These are phyloP conservation scores for Vaccinium macrocarpon DNA, from an alignment of 148 eudicot genomes.

Conservation along the genomic window DNA sequence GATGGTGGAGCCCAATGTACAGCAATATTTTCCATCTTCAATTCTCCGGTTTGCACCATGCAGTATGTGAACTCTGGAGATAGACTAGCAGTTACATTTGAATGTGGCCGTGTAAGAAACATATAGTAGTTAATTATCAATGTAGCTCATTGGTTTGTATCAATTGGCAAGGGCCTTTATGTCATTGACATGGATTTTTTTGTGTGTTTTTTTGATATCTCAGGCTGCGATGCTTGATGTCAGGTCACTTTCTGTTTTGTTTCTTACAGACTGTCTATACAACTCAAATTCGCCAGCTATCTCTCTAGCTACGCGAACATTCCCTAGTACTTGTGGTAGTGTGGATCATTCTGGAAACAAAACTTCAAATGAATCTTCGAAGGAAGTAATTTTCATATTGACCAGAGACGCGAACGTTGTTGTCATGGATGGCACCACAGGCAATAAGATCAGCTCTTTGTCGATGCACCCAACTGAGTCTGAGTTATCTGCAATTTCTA, in stretches of 20 bases:
- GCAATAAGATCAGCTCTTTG: conserved; percentile 52
- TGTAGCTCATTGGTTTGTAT: background rate
- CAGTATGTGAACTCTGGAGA: conserved; percentile 52
- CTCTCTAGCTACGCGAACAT: conserved; percentile 46
- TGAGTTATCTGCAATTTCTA: conserved; percentile 58
- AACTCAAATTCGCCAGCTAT: conserved; percentile 50
- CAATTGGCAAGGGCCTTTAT: background rate
- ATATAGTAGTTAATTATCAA: background rate
- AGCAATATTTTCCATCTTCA: conserved; percentile 55
- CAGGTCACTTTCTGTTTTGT: conserved; percentile 55
- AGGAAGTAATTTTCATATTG: conserved; percentile 50
- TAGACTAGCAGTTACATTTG: conserved; percentile 74
- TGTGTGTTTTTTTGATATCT: conserved; percentile 20
- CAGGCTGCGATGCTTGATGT: conserved; percentile 81
- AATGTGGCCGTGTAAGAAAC: conserved; percentile 65
- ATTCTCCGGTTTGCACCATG: conserved; percentile 65
- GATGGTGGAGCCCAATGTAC: conserved; percentile 45
- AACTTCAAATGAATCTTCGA: conserved; percentile 31
- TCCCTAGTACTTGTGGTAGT: conserved; percentile 27
- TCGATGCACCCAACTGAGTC: conserved; percentile 34
- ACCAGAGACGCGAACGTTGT: conserved; percentile 51
- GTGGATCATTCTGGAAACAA: conserved; percentile 37
- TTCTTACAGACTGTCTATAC: conserved; percentile 51
- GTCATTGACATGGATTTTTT: conserved; percentile 10
- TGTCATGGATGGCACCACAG: conserved; percentile 55